Evolutionary conservation across 768 basidiomycete genomes (phyloP).

Genomic region (Rhizopogon sp.): DNA sequence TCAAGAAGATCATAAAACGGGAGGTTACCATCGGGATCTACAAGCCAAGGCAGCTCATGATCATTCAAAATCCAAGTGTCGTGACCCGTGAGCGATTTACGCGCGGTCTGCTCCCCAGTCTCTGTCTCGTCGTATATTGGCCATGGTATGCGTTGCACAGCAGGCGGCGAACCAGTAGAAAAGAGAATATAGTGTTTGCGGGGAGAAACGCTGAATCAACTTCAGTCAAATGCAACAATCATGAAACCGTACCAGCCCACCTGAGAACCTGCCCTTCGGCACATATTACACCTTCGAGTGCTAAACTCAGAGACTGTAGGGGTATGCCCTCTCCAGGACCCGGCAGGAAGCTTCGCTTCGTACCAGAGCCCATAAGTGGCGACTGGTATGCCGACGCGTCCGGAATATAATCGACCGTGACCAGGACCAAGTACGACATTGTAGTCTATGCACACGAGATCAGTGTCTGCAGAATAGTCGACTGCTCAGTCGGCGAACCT

Average conservation of each 20-base stretch:
- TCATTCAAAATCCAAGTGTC: conserved; percentile 72
- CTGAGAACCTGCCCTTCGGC: conserved; percentile 72
- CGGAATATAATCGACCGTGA: conserved; percentile 56
- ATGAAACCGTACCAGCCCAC: conserved; percentile 30
- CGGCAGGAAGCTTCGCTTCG: conserved; percentile 65
- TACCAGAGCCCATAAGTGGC: conserved; percentile 39
- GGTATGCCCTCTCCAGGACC: conserved; percentile 78
- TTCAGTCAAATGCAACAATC: not conserved
- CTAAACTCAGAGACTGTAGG: conserved; percentile 61
- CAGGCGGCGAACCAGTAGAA: conserved; percentile 68
- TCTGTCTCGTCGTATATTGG: conserved; percentile 46
- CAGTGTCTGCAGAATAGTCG: not conserved
- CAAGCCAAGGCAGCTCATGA: conserved; percentile 66
- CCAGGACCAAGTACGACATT: conserved; percentile 72
- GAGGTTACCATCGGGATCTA: conserved; percentile 62
- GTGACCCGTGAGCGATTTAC: conserved; percentile 38
- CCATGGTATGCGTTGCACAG: conserved; percentile 85
- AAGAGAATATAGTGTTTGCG: conserved; percentile 66
- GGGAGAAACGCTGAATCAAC: conserved; percentile 59
- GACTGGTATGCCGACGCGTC: conserved; percentile 53
- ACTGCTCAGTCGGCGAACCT: conserved; percentile 42
- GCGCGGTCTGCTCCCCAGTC: conserved; percentile 28
- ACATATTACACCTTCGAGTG: conserved; percentile 78
- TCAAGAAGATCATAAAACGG: not conserved
- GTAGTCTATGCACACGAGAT: conserved; percentile 52